These are phyloP conservation scores for Penicillium waksmanii DNA, from an alignment of 495 filamentous ascomycete species.

Conservation along the genomic window DNA sequence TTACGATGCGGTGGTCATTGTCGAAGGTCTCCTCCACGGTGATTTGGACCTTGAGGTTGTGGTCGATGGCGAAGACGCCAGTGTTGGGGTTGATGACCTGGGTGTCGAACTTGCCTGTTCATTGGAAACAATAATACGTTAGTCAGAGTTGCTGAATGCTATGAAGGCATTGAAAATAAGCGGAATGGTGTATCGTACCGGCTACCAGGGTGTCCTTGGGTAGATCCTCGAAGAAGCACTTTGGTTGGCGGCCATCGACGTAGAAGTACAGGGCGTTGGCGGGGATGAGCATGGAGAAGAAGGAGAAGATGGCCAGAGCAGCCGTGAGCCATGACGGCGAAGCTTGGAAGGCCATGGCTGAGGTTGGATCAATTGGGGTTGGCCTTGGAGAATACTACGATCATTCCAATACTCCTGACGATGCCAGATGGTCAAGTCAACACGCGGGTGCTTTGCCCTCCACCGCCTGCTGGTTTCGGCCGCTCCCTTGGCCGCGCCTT, in stretches of 20 bases:
- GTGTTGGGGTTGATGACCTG: conserved; percentile 71
- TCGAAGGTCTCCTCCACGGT: conserved; percentile 97
- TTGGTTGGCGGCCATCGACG: conserved; percentile 72
- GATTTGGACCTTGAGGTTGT: conserved; percentile 79
- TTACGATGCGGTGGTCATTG: conserved; percentile 95
- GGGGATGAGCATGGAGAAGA: conserved; percentile 56
- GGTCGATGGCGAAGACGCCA: conserved; percentile 67
- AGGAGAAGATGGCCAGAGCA: conserved; percentile 38
- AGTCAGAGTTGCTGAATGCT: not conserved
- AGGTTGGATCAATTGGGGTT: conserved; percentile 18
- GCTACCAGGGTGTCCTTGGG: conserved; percentile 97
- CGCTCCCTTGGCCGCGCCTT: conserved; percentile 23
- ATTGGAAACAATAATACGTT: not conserved
- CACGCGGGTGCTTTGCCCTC: not conserved
- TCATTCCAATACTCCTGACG: conserved; percentile 7
- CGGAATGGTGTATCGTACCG: conserved; percentile 52
- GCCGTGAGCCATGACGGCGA: conserved; percentile 47
- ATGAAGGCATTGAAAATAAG: not conserved
- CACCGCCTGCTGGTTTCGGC: conserved; percentile 31
- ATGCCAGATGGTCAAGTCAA: conserved; percentile 24
- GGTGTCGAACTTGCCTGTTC: conserved; percentile 76
- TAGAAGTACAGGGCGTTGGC: conserved; percentile 93
- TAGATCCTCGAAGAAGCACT: conserved; percentile 97
- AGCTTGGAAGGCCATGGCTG: conserved; percentile 39
- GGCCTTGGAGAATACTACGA: not conserved